Evolutionary conservation across 2,329 filamentous ascomycete species (phyloP).

Genomic region (Penicillium palitans): DNA sequence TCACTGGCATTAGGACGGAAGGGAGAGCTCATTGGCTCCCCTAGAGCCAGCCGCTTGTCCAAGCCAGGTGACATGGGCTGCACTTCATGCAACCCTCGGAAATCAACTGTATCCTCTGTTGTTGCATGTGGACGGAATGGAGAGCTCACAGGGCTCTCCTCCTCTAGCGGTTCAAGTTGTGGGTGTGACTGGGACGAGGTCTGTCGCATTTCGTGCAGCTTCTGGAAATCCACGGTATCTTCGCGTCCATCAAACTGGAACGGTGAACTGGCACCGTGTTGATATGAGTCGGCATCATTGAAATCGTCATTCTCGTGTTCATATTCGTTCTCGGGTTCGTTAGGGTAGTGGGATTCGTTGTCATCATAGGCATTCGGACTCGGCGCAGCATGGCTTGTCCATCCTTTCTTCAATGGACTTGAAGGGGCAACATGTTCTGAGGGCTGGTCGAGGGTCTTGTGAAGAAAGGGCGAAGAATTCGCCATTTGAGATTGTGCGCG

Average conservation of each 20-base stretch:
- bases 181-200: constrained; percentile 9
- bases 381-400: constrained; percentile 14
- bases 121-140: constrained; percentile 36
- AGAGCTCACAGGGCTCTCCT: constrained; percentile 34
- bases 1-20: constrained; percentile 36
- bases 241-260: constrained; percentile 38
- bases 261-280: constrained; percentile 38
- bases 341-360: constrained; percentile 17
- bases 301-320: constrained; percentile 22
- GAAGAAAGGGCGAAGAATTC: constrained; percentile 26
- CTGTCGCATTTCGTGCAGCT: constrained; percentile 21
- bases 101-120: constrained; percentile 35
- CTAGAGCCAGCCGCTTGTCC: constrained; percentile 16
- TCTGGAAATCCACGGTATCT: constrained; percentile 36
- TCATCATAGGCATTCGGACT: constrained; percentile 16
- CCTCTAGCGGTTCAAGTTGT: constrained; percentile 12
- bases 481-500: constrained; percentile 33
- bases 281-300: constrained; percentile 24
- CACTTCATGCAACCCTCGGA: constrained; percentile 24
- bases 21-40: constrained; percentile 39
- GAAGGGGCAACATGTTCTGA: constrained; percentile 25
- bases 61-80: constrained; percentile 20
- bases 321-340: constrained; percentile 8
- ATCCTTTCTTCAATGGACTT: constrained; percentile 31
- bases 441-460: constrained; percentile 23